A percentile compares a stretch with the other conserved stretches of the same genome.
Conservation (phyloP, 1,139 yeast species). For the Ogataea hybrid region DNA sequence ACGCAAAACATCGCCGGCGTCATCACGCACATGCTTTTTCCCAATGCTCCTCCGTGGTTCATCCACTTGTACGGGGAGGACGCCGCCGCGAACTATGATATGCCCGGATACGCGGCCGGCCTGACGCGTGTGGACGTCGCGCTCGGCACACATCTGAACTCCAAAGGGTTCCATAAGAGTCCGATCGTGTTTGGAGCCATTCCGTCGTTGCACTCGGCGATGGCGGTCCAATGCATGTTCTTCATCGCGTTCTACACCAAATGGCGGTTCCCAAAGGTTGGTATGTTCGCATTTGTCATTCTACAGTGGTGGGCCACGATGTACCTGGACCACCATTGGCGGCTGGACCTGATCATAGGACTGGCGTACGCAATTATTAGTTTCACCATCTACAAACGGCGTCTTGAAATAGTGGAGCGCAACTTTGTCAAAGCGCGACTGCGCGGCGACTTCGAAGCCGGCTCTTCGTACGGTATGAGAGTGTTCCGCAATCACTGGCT, state of each 20-base stretch:
- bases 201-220: slow-evolving; percentile 58
- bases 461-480: slow-evolving; percentile 59
- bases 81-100: slow-evolving; percentile 51
- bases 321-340: slow-evolving; percentile 70
- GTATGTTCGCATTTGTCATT: slow-evolving; percentile 40
- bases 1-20: slow-evolving; percentile 60
- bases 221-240: slow-evolving; percentile 42
- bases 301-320: slow-evolving; percentile 78
- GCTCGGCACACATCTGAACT: slow-evolving; percentile 58
- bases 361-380: slow-evolving; percentile 45
- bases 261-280: slow-evolving; percentile 36
- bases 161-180: slow-evolving; percentile 61
- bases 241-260: slow-evolving; percentile 41
- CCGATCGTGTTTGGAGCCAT: slow-evolving; percentile 73
- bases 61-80: slow-evolving; percentile 57
- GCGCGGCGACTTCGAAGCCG: slow-evolving; percentile 36
- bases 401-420: slow-evolving; percentile 30
- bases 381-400: slow-evolving; percentile 35
- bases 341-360: slow-evolving; percentile 58
- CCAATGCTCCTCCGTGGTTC: slow-evolving; percentile 76
- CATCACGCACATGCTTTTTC: slow-evolving; percentile 55
- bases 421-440: slow-evolving; percentile 36
- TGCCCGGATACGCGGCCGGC: slow-evolving; percentile 72
- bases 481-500: slow-evolving; percentile 44
- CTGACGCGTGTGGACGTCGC: slow-evolving; percentile 61